Evolutionary conservation across 148 eudicot species (phyloP), one percentile per base, ranked within the genome.

Genomic region (Rhododendron molle): DNA sequence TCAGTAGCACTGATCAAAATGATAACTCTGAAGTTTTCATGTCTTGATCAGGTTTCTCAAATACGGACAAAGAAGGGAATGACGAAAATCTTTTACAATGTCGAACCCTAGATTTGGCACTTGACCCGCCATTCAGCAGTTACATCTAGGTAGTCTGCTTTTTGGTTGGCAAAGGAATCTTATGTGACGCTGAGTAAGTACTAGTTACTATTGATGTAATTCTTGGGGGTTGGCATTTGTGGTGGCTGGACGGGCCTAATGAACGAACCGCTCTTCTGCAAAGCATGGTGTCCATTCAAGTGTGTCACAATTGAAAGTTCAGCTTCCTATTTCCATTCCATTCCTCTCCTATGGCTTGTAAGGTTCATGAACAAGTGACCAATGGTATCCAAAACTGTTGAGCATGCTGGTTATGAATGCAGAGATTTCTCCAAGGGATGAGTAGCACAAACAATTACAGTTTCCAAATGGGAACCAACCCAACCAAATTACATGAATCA

Each of bases 1-100:
- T 67, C 73, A 67, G 73, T 67, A 10, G 32, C 0, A 67, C 15
- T 67, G 34, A 23, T 62, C 26, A 60, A 60, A 60, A 2, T 60
- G 67, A 7, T 10, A 67, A 67, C 73, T 67, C 73, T 67, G 16
- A 65, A 65, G 1, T 67, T 69, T 69, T 49, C 15, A n/a, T 82
- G 73, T 84, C 47, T 82, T 81, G 80, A 84, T 79, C 94, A 92
- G 98, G 91, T 95, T 87, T 86, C 92, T 86, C 96, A 93, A 87
- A 91, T 95, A 76, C 93, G 95, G 86, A 88, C 91, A 73, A 95
- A 92, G 92, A 95, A 93, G 84, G 98, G 98, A 84, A 76, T 80
- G 87, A 95, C 98, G 28, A 95, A 93, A 90, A 94, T 95, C 46
- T 92, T 86, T 87, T 95, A 95, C 90, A 91, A 80, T 58, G 74